phyloP scores from a whole-genome alignment of 768 basidiomycete species.

The Pleurotus djamor region DNA sequence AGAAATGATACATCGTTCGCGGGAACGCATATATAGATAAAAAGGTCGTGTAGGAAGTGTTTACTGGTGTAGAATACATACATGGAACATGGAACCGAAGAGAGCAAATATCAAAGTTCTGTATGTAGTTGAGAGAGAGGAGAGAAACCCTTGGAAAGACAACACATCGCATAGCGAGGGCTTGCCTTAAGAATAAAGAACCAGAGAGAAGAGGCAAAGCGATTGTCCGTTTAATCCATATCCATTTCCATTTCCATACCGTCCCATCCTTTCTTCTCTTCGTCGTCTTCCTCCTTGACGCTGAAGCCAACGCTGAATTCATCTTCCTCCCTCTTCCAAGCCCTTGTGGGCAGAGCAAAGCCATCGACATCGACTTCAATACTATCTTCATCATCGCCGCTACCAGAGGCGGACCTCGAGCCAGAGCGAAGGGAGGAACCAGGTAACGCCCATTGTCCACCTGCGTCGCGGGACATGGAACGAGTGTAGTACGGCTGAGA shows the following conservation, averaged over 20 bases:
- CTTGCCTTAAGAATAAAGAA: no score
- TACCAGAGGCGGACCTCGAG: conserved; percentile 26
- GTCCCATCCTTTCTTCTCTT: conserved; percentile 48
- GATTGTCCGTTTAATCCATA: conserved; percentile 43
- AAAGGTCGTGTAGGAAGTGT: no score
- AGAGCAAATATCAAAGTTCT: no score
- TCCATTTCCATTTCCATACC: conserved; percentile 77
- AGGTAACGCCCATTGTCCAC: conserved; percentile 50
- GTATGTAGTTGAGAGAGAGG: no score
- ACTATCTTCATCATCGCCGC: conserved; percentile 27
- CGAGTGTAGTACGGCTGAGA: conserved; percentile 23
- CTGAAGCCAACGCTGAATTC: conserved; percentile 35
- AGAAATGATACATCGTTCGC: no score
- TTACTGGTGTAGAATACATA: no score
- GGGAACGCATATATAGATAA: no score
- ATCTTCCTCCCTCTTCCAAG: conserved; percentile 42
- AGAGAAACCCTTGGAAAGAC: no score
- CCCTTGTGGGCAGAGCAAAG: conserved; percentile 14
- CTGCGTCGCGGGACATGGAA: conserved; percentile 8
- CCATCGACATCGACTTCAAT: conserved; percentile 22
- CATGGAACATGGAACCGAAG: no score
- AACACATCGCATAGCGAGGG: no score
- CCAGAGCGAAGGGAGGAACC: conserved; percentile 47
- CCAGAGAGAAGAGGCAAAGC: neutral
- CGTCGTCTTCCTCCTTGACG: conserved; percentile 48